Evolutionary conservation across 306 rosid genomes (phyloP).

Genomic region (Rosa persica): DNA sequence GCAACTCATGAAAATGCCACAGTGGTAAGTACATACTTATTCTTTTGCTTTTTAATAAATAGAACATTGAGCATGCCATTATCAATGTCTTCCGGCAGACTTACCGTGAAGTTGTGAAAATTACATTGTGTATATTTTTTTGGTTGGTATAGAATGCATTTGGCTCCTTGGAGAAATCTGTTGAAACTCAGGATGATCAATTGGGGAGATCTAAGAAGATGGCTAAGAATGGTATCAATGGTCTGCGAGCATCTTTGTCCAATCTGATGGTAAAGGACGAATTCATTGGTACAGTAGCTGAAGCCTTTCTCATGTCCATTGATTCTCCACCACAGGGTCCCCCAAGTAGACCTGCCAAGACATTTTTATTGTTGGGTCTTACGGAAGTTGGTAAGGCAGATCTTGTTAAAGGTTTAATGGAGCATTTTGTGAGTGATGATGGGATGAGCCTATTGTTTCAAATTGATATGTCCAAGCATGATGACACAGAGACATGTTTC

Average conservation of each 20-base stretch:
- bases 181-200: background rate
- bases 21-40: background rate
- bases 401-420: constrained; percentile 2
- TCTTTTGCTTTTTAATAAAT: background rate
- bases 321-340: too few species aligned
- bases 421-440: constrained; percentile 8
- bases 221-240: background rate
- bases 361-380: constrained; percentile 5
- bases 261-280: background rate
- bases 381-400: background rate
- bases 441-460: constrained; percentile 5
- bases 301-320: background rate
- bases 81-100: background rate
- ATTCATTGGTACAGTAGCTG: constrained; percentile 11
- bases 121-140: background rate
- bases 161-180: background rate
- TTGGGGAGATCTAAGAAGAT: constrained; percentile 2
- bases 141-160: background rate
- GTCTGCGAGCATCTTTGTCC: background rate
- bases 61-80: background rate
- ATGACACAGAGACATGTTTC: background rate
- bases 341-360: background rate
- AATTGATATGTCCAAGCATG: constrained; percentile 5
- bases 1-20: background rate
- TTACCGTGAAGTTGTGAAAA: background rate